Evolutionary conservation across 164 flowering plant genomes (phyloP), one percentile per base, ranked within the genome.

Genomic region (Berberis thunbergii): DNA sequence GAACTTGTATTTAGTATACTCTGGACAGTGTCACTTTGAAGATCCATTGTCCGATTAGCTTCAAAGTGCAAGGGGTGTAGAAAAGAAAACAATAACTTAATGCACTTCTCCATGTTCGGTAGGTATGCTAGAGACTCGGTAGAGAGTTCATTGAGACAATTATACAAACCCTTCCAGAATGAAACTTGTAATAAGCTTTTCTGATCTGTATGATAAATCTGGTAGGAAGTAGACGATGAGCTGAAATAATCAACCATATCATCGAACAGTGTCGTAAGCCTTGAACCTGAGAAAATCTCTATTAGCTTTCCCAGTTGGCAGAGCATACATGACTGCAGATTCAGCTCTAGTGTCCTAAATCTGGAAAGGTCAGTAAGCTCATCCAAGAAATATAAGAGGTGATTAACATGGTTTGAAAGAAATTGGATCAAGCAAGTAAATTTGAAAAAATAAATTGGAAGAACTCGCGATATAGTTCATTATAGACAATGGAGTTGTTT

Each of bases 111-210:
- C 72, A 95, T 50, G 53, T 69, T 72, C 39, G 74, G 57, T 45
- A 76, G 46, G 72, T 80, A 78, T 65, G 70, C 80, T 39, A 64
- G 45, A 41, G 76, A 72, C 45, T 78, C 81, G 54, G 64, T 62
- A 65, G 81, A 73, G 57, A 73, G 72, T 67, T 77, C 84, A 58
- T 75, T 69, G 13, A 87, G 74, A 75, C 86, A 83, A 45, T 67
- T 69, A 57, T 49, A 50, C 48, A 94, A 75, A 72, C 99, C 97
- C 62, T 80, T 87, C 97, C 97, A 95, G 77, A 86, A 85, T 12
- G 92, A 85, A 63, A 77, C 69, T 26, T 84, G 78, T 60, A 95
- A 68, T 41, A 70, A 67, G 54, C 73, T 76, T 73, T 79, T 78
- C 73, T 80, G 71, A 57, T 64, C 69, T 45, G 69, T 45, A 59